Evolutionary conservation across 257 asterid species (phyloP).

Genomic region (Verbena officinalis): DNA sequence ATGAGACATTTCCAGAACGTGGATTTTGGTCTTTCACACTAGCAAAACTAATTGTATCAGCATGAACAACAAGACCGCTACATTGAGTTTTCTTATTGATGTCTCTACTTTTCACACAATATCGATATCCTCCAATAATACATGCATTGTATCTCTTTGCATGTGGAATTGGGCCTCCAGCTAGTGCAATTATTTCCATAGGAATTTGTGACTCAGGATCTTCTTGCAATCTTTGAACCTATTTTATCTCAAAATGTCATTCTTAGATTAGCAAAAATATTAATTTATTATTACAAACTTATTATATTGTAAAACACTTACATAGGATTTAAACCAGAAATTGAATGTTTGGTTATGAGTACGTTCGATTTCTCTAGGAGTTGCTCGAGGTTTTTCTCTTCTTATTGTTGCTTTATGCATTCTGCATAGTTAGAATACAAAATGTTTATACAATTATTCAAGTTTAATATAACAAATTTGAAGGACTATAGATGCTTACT

Average conservation of each 20-base stretch:
- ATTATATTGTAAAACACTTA: not conserved
- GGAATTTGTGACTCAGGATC: not conserved
- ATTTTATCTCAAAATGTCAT: too few relatives aligned
- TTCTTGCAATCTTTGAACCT: not conserved
- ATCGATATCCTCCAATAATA: not conserved
- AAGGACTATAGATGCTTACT: too few relatives aligned
- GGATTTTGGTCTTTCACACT: not conserved
- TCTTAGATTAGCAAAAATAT: too few relatives aligned
- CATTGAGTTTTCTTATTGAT: not conserved
- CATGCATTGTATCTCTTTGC: not conserved
- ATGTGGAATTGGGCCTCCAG: not conserved
- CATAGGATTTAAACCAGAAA: not conserved
- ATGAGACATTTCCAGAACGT: not conserved
- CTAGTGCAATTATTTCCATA: not conserved
- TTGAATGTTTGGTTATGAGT: not conserved
- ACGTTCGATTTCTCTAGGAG: not conserved
- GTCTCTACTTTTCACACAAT: not conserved
- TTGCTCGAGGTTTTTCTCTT: not conserved
- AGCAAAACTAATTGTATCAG: conserved; percentile 1
- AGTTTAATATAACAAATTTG: too few relatives aligned
- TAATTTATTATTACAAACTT: too few relatives aligned
- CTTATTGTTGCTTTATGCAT: not conserved
- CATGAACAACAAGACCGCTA: not conserved
- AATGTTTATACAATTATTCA: too few relatives aligned
- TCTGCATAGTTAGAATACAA: not conserved